phyloP scores from a whole-genome alignment of 441 rosid species.

The Gossypium armourianum region DNA sequence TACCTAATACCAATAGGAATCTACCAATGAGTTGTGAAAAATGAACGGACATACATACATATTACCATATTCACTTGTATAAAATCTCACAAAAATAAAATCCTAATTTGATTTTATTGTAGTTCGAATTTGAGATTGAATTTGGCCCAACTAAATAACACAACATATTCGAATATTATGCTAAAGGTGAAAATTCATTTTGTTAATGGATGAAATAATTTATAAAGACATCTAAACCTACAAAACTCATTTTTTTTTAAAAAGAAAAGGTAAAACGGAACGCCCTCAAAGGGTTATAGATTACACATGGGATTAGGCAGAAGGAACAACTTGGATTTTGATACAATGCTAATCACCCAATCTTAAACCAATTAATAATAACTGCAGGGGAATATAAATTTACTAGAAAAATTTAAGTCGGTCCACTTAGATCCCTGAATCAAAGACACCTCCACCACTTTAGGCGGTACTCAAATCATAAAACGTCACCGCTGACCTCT shows the following conservation, averaged over 20 bases:
- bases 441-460: background rate
- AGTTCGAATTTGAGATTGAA: background rate
- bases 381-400: background rate
- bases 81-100: too few species aligned
- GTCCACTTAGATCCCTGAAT: background rate
- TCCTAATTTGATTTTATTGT: background rate
- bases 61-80: too few species aligned
- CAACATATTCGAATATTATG: too few species aligned
- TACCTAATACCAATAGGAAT: too few species aligned
- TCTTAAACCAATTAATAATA: background rate
- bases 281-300: background rate
- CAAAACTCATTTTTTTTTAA: background rate
- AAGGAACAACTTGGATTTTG: background rate
- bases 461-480: background rate
- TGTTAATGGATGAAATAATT: background rate
- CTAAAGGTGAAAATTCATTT: too few species aligned
- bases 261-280: background rate
- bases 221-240: background rate
- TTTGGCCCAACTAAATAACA: background rate
- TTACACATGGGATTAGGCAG: background rate
- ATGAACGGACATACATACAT: too few species aligned
- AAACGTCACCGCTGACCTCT: background rate
- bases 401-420: background rate
- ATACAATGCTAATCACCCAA: background rate
- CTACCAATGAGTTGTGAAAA: too few species aligned